Evolutionary conservation across 2,329 filamentous ascomycete genomes (phyloP).

Genomic region (Zymoseptoria tritici): DNA sequence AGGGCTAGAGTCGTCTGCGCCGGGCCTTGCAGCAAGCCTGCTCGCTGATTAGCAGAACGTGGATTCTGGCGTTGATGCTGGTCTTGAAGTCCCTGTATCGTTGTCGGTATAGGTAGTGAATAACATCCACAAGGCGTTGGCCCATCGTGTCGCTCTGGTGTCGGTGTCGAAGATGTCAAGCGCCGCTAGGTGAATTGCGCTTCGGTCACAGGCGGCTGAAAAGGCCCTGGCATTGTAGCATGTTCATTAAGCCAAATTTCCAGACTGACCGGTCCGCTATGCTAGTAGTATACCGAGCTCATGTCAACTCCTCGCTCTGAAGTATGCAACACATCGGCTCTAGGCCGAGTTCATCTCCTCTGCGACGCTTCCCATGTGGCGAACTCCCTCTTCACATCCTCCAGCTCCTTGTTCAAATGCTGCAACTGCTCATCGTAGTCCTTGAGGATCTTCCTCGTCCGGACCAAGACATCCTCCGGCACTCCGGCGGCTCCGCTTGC

Average conservation of each 20-base stretch:
- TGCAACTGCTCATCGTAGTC: constrained; percentile 74
- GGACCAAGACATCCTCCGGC: constrained; percentile 62
- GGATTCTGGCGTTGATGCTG: not conserved
- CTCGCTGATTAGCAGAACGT: not conserved
- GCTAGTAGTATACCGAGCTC: not conserved
- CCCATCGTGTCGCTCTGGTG: not conserved
- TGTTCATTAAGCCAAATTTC: not conserved
- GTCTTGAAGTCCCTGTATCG: not conserved
- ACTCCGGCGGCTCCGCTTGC: constrained; percentile 46
- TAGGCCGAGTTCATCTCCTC: not conserved
- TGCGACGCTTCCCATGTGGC: constrained; percentile 44
- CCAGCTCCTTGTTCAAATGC: constrained; percentile 63
- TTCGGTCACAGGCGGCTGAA: not conserved
- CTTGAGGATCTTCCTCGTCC: constrained; percentile 72
- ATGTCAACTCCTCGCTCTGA: not conserved
- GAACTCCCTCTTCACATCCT: constrained; percentile 52
- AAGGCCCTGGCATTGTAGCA: not conserved
- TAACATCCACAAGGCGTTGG: not conserved
- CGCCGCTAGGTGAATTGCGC: not conserved
- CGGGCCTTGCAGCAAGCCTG: not conserved
- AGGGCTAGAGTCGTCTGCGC: not conserved
- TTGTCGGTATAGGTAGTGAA: too few species aligned
- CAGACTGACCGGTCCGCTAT: not conserved
- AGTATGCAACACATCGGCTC: not conserved
- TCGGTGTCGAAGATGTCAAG: not conserved